Evolutionary conservation across 148 eudicot species (phyloP), one percentile per base, ranked within the genome.

Genomic region (Linanthus parryae): DNA sequence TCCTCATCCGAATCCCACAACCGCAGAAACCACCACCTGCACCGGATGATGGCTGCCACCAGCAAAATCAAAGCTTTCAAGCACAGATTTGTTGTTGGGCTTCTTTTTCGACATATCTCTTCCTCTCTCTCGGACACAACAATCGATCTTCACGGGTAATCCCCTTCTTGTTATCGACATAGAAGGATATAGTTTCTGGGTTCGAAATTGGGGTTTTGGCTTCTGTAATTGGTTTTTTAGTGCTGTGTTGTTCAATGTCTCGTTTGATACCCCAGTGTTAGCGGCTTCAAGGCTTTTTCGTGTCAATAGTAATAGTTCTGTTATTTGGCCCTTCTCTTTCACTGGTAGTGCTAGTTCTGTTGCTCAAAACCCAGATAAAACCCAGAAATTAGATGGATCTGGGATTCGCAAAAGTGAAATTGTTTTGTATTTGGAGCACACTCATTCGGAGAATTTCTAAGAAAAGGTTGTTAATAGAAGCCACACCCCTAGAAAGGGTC

Each of bases 151-250:
- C 70, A 22, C 70, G 69, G 58, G 71, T 71, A 39, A 56, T 60
- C 14, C 45, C 66, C 11, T 66, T 41, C 39, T 43, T 36, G 30
- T 18, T 56, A 13, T 71, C 56, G 34, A 36, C 59, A 7, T 66
- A 56, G 27, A 77, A 57, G 42, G 68, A 66, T 59, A 68, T 82
- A 39, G 56, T 76, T 71, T 79, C 83, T 44, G 76, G 81, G 29
- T 79, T 73, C 59, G 44, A 76, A 16, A 60, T 84, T 31, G 75
- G 77, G 9, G 14, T 80, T 36, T 13, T 63, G 25, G 45, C 65
- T 14, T 74, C 73, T 20, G 62, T 85, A 30, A 57, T 85, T 22
- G 37, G n/a, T n/a, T 79, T 30, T 11, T 81, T 14, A 63, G 53
- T 53, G 44, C 67, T 10, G 31, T 85, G 1, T 55, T 69, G 31